Conservation (phyloP, 2,329 filamentous ascomycete species). For the Paraphaeosphaeria sporulosa region DNA sequence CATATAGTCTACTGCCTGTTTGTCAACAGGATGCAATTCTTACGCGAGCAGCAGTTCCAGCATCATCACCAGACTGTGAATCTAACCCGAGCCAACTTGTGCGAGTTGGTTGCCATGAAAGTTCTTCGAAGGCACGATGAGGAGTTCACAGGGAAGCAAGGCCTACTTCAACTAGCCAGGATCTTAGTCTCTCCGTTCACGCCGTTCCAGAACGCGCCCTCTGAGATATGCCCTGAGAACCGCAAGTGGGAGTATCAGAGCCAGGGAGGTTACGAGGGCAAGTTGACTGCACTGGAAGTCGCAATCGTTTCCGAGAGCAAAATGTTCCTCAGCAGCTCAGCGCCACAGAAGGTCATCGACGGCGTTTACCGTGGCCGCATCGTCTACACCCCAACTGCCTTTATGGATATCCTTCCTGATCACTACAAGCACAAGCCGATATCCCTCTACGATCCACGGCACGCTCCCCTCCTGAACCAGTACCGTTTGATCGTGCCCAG, state of each 20-base stretch:
- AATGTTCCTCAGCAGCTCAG: slow-evolving; percentile 76
- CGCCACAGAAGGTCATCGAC: slow-evolving; percentile 81
- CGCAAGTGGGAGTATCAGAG: slow-evolving; percentile 56
- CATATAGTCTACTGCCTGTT: slow-evolving; percentile 77
- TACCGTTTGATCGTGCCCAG: slow-evolving; percentile 84
- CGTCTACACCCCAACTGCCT: slow-evolving; percentile 82
- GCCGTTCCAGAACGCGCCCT: slow-evolving; percentile 82
- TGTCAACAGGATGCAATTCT: slow-evolving; percentile 81
- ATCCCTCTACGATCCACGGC: slow-evolving; percentile 78
- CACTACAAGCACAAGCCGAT: slow-evolving; percentile 86
- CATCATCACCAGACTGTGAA: slow-evolving; percentile 83
- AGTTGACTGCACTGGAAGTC: slow-evolving; percentile 79
- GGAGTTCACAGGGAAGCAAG: slow-evolving; percentile 73
- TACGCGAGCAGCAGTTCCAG: slow-evolving; percentile 77
- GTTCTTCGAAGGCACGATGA: slow-evolving; percentile 81
- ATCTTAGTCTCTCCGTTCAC: slow-evolving; percentile 85
- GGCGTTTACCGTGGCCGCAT: slow-evolving; percentile 83
- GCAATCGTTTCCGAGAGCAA: slow-evolving; percentile 86
- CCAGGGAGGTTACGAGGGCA: slow-evolving; percentile 61
- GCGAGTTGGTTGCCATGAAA: slow-evolving; percentile 80
- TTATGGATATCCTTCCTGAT: slow-evolving; percentile 84
- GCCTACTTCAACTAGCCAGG: slow-evolving; percentile 76
- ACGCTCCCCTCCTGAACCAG: slow-evolving; percentile 80
- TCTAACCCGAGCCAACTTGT: slow-evolving; percentile 77
- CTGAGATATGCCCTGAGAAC: slow-evolving; percentile 67